Percentiles rank a stretch among this genome's conserved stretches.
Evolutionary conservation across 2,329 filamentous ascomycete genomes (phyloP).

Genomic region (Microcera coccophila): DNA sequence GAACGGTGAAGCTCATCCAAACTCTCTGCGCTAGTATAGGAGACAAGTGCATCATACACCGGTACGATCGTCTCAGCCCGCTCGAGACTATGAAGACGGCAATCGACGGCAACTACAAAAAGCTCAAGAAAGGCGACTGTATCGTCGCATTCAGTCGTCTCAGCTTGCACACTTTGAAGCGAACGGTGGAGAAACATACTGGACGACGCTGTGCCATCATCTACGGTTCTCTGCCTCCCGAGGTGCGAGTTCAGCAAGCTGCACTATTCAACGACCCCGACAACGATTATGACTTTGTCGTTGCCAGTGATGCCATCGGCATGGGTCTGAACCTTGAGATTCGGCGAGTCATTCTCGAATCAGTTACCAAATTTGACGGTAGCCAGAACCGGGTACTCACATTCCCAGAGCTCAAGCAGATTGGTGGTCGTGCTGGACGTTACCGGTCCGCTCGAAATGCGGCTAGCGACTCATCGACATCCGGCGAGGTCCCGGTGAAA

Average conservation of each 20-base stretch:
- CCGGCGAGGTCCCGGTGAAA: conserved; percentile 7
- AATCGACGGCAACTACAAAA: conserved; percentile 59
- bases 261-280: conserved; percentile 90
- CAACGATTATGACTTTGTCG: conserved; percentile 92
- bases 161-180: conserved; percentile 75
- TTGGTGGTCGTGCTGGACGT: conserved; percentile 85
- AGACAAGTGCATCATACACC: conserved; percentile 76
- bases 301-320: conserved; percentile 92
- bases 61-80: conserved; percentile 78
- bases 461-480: conserved; percentile 1
- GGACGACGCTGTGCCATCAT: conserved; percentile 84
- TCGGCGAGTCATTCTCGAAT: conserved; percentile 84
- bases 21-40: conserved; percentile 74
- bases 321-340: conserved; percentile 96
- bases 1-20: conserved; percentile 73
- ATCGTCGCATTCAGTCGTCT: conserved; percentile 83
- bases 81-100: conserved; percentile 63
- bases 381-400: conserved; percentile 53
- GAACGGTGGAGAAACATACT: conserved; percentile 69
- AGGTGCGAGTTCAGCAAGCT: conserved; percentile 88
- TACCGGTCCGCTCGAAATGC: conserved; percentile 61
- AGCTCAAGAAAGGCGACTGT: conserved; percentile 83
- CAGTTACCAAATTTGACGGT: conserved; percentile 69
- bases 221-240: conserved; percentile 86
- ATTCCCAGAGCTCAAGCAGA: conserved; percentile 85